Conservation (phyloP, 331 rosid species). For the Phaseolus coccineus region DNA sequence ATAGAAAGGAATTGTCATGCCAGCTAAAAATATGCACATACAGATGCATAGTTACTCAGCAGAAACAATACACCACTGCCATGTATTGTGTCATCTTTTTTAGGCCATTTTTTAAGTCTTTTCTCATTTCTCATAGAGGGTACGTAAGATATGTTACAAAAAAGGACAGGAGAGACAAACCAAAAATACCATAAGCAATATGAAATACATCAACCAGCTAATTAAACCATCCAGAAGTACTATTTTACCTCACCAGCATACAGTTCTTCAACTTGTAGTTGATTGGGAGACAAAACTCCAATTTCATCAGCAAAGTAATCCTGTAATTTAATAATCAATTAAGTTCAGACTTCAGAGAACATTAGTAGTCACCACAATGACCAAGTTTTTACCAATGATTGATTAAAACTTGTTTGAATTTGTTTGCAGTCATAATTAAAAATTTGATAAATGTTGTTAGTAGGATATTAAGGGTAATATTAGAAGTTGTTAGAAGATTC, state of each 20-base stretch:
- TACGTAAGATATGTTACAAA: constrained; percentile 18
- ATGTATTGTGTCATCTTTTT: constrained; percentile 24
- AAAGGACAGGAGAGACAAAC: constrained; percentile 14
- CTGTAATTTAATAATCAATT: constrained; percentile 47
- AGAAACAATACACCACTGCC: constrained; percentile 34
- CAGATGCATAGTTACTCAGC: not conserved
- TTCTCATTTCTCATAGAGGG: constrained; percentile 24
- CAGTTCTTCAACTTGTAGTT: constrained; percentile 74
- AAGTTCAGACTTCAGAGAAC: constrained; percentile 28
- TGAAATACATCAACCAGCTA: constrained; percentile 30
- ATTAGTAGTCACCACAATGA: constrained; percentile 17
- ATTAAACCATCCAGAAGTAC: constrained; percentile 33
- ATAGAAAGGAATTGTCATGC: constrained; percentile 16
- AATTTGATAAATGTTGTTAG: not conserved
- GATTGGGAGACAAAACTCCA: constrained; percentile 93
- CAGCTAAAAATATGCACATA: constrained; percentile 19
- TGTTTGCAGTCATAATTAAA: constrained; percentile 24
- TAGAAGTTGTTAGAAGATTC: no score
- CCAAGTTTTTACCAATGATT: constrained; percentile 13
- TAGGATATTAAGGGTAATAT: no score
- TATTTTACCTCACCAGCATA: constrained; percentile 88
- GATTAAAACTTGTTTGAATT: constrained; percentile 32
- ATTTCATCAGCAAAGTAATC: constrained; percentile 92
- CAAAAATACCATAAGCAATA: constrained; percentile 29
- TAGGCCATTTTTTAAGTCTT: not conserved